phyloP scores from a whole-genome alignment of 441 rosid genomes.

The Erodium trifolium region DNA sequence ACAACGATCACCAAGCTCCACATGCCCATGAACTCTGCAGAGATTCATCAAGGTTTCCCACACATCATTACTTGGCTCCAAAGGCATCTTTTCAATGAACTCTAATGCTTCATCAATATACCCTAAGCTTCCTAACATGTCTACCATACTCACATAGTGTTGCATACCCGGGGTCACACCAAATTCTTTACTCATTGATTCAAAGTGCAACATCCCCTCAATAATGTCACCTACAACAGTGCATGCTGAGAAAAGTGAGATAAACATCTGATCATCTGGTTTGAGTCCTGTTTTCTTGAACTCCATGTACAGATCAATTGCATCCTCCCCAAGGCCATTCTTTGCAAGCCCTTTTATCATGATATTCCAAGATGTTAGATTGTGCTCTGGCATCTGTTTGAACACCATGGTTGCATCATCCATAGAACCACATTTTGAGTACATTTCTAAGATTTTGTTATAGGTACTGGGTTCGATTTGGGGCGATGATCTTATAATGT shows the following conservation, averaged over 20 bases:
- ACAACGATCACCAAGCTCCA: conserved; percentile 77
- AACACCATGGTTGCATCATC: conserved; percentile 44
- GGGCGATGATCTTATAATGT: conserved; percentile 27
- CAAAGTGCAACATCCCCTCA: conserved; percentile 74
- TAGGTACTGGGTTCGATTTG: conserved; percentile 32
- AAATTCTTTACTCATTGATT: conserved; percentile 54
- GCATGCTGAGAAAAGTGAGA: conserved; percentile 61
- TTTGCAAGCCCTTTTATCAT: conserved; percentile 62
- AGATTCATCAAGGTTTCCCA: conserved; percentile 76
- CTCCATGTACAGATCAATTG: conserved; percentile 53
- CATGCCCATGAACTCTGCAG: conserved; percentile 60
- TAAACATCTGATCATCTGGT: conserved; percentile 50
- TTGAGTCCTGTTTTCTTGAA: conserved; percentile 57
- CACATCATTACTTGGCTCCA: conserved; percentile 46
- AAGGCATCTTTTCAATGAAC: conserved; percentile 59
- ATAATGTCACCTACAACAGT: conserved; percentile 49
- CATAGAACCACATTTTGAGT: conserved; percentile 48
- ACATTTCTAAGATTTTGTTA: conserved; percentile 60
- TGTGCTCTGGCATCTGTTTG: conserved; percentile 40
- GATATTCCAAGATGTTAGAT: conserved; percentile 50
- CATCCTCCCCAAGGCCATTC: conserved; percentile 73
- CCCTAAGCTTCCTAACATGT: conserved; percentile 61
- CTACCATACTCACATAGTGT: conserved; percentile 50
- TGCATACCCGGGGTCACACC: conserved; percentile 55
- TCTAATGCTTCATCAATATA: conserved; percentile 70